A percentile compares a stretch with the other conserved stretches of the same genome.
Evolutionary conservation across 2,329 filamentous ascomycete species (phyloP).

Genomic region (Epichloe scottii): DNA sequence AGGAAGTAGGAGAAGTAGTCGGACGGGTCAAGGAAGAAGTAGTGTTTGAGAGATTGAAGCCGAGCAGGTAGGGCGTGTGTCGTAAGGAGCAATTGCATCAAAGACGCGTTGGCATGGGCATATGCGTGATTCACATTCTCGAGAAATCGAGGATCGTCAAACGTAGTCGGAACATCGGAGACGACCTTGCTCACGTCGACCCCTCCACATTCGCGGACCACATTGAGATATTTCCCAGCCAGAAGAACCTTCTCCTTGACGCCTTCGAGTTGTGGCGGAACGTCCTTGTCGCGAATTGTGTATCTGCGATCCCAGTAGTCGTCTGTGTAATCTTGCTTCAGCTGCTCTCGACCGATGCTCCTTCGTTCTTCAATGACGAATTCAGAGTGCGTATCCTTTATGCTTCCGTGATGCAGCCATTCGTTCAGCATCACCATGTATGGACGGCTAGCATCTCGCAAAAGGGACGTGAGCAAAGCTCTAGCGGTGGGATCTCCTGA

Average conservation of each 20-base stretch:
- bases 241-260: constrained; percentile 91
- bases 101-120: constrained; percentile 84
- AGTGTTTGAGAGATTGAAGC: constrained; percentile 87
- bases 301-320: constrained; percentile 99
- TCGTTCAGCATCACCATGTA: constrained; percentile 99
- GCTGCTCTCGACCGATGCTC: constrained; percentile 77
- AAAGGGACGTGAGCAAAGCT: constrained; percentile 63
- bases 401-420: constrained; percentile 92
- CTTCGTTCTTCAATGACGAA: constrained; percentile 94
- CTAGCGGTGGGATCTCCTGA: constrained; percentile 86
- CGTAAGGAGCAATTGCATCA: constrained; percentile 81
- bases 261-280: constrained; percentile 80
- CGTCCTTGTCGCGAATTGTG: constrained; percentile 80
- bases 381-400: constrained; percentile 86
- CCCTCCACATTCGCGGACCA: constrained; percentile 91
- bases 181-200: constrained; percentile 86
- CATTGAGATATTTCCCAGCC: constrained; percentile 94
- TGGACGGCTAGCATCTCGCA: constrained; percentile 79
- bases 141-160: constrained; percentile 82
- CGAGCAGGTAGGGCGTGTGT: constrained; percentile 83
- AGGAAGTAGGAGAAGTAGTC: constrained; percentile 98
- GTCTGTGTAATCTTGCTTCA: constrained; percentile 95
- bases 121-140: constrained; percentile 96
- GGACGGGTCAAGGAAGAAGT: constrained; percentile 96
- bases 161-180: constrained; percentile 77